Percentiles rank a stretch among this genome's conserved stretches.
phyloP scores from a whole-genome alignment of 2,329 filamentous ascomycete genomes.

The Leptographium lundbergii region DNA sequence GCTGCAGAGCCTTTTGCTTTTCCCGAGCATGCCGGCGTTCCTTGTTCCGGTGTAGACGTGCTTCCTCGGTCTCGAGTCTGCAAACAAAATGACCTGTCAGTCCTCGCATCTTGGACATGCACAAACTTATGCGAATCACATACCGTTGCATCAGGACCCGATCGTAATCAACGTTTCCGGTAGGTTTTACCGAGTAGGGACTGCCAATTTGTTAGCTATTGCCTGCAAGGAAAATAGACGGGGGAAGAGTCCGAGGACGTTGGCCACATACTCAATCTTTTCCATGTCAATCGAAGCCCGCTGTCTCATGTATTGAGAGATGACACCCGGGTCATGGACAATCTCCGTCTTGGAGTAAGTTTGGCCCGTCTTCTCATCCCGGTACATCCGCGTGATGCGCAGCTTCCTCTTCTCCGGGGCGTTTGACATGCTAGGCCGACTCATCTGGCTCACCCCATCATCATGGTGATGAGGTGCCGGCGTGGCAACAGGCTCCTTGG shows the following conservation, averaged over 20 bases:
- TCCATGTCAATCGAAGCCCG: conserved; percentile 54
- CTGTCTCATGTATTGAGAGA: conserved; percentile 78
- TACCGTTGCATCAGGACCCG: conserved; percentile 46
- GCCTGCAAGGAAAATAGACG: background rate
- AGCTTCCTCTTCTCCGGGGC: conserved; percentile 54
- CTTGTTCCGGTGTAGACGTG: conserved; percentile 79
- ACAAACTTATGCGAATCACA: conserved; percentile 5
- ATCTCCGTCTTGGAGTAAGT: conserved; percentile 48
- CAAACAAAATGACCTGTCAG: background rate
- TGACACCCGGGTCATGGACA: conserved; percentile 72
- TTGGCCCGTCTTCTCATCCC: conserved; percentile 46
- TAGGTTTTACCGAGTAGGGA: conserved; percentile 47
- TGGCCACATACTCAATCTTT: conserved; percentile 51
- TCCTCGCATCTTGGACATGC: background rate
- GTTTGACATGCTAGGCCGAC: conserved; percentile 51
- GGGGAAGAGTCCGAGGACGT: background rate
- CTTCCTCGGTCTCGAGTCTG: conserved; percentile 48
- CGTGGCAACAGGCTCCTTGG: conserved; percentile 55
- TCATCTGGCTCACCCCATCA: conserved; percentile 71
- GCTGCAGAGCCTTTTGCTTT: conserved; percentile 63
- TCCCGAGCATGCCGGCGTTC: conserved; percentile 83
- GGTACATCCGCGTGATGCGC: conserved; percentile 57
- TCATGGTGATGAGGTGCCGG: conserved; percentile 39
- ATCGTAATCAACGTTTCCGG: conserved; percentile 55
- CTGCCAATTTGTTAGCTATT: conserved; percentile 19